phyloP scores from a whole-genome alignment of 371 early-diverging fungal species.

The Mortierella sp. region DNA sequence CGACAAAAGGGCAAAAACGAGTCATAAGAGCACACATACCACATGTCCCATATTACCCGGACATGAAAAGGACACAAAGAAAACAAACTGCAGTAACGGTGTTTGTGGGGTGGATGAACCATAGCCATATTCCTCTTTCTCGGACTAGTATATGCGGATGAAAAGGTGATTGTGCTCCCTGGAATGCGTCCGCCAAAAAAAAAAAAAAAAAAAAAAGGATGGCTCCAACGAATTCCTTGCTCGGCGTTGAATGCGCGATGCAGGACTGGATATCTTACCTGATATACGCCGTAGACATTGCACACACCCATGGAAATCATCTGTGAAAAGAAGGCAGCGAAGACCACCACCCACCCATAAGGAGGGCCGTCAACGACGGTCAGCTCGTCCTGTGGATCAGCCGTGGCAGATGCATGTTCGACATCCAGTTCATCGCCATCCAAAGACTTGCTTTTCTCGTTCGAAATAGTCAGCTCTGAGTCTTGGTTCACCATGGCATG shows the following conservation, averaged over 20 bases:
- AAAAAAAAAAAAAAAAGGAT: too few relatives aligned
- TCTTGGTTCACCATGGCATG: conserved; percentile 9
- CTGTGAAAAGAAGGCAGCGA: conserved; percentile 56
- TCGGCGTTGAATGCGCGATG: conserved; percentile 1
- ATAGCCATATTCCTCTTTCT: too few relatives aligned
- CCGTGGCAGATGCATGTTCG: conserved; percentile 7
- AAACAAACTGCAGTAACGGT: too few relatives aligned
- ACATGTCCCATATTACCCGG: not conserved
- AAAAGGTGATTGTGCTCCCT: too few relatives aligned
- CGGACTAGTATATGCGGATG: too few relatives aligned
- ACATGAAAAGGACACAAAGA: not conserved
- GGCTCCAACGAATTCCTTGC: too few relatives aligned
- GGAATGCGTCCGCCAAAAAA: too few relatives aligned
- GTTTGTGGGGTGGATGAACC: too few relatives aligned
- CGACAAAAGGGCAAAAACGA: conserved; percentile 52
- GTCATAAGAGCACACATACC: conserved; percentile 18
- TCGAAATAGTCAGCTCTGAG: conserved; percentile 27
- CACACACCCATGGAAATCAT: conserved; percentile 60
- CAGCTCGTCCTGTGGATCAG: conserved; percentile 11
- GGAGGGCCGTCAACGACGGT: conserved; percentile 22
- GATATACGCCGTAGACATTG: conserved; percentile 61
- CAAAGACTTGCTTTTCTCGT: not conserved
- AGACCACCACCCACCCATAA: conserved; percentile 60
- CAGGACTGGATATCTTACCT: conserved; percentile 24
- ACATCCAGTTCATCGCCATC: conserved; percentile 9